Conservation (phyloP, 148 eudicot genomes). For the Linanthus parryae region DNA sequence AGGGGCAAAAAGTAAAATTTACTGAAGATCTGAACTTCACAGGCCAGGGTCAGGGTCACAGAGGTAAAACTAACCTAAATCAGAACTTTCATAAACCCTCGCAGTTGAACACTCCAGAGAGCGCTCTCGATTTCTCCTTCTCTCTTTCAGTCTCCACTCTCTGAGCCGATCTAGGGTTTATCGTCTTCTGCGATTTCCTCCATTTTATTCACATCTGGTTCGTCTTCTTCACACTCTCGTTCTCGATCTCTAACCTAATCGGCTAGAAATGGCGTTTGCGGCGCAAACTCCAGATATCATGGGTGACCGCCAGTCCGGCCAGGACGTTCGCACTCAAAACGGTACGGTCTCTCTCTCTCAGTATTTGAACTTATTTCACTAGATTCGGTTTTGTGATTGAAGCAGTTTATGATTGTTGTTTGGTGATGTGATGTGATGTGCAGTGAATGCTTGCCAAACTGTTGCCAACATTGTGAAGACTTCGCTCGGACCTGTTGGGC, state of each 20-base stretch:
- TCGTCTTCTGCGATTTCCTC: not conserved
- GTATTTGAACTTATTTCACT: not conserved
- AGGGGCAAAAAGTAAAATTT: too few relatives aligned
- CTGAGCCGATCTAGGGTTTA: conserved; percentile 12
- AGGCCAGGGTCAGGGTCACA: too few relatives aligned
- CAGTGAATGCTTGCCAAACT: conserved; percentile 91
- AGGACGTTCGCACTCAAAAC: conserved; percentile 95
- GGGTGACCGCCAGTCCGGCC: conserved; percentile 96
- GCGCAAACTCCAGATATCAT: conserved; percentile 54
- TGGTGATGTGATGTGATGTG: conserved; percentile 3
- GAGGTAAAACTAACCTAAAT: too few relatives aligned
- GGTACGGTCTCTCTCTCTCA: conserved; percentile 16
- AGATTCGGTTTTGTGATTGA: not conserved
- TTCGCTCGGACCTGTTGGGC: conserved; percentile 97
- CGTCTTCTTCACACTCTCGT: not conserved
- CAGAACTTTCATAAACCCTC: too few relatives aligned
- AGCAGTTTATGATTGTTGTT: conserved; percentile 1
- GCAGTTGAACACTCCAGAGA: too few relatives aligned
- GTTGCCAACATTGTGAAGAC: conserved; percentile 88
- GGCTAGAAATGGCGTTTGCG: conserved; percentile 15
- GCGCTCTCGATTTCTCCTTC: too few relatives aligned
- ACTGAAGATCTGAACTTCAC: too few relatives aligned
- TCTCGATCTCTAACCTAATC: not conserved
- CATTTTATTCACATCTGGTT: not conserved
- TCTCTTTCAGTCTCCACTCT: too few relatives aligned